Base-by-base conservation (phyloP, 1,284 basidiomycete species). In the Cryptococcus depauperatus region DNA sequence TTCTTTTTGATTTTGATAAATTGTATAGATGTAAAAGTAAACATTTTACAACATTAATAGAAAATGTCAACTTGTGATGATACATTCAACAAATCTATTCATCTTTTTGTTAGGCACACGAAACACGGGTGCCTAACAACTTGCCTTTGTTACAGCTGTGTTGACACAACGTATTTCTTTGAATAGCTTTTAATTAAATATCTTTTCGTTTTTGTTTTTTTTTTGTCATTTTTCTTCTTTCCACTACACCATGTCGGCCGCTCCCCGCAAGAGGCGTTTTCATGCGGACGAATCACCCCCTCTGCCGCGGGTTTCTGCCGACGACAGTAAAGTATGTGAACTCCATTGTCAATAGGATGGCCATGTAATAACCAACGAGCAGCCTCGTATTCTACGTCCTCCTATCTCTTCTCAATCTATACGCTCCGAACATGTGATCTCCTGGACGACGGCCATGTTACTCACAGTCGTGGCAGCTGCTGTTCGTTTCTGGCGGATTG, bases 401-500 rank as follows among this genome's bases (percentile, higher is more conserved):
- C 51, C 26, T 6, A 21, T 54, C 3, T 37, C 44, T 26, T 45
- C 42, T 11, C 43, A 39, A 3, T 37, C 47, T 16, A 29, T 59
- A 7, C 54, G 50, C 18, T 37, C 44, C 19, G 69, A 71, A 48
- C 51, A 46, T 38, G 25, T 65, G 40, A 22, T 46, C n/a, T 64
- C 61, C 3, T 67, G 56, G 54, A 46, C 50, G 2, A 50, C 56
- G n/a, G 64, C 56, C 13, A 35, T 48, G 0, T 45, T 46, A 2
- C 74, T 93, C 44, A 89, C 87, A 16, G 73, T 77, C 2, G 64
- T 87, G 32, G 84, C 88, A 11, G 84, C 89, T 63, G 78, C 79
- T 18, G 69, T 92, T 46, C 81, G 91, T 39, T 93, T 96, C 74
- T 91, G 85, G 75, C 85, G 89, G 74, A 91, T 96, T 71, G 85